Evolutionary conservation across 2,329 filamentous ascomycete genomes (phyloP).

Genomic region (Davidsoniella neocaledoniae): DNA sequence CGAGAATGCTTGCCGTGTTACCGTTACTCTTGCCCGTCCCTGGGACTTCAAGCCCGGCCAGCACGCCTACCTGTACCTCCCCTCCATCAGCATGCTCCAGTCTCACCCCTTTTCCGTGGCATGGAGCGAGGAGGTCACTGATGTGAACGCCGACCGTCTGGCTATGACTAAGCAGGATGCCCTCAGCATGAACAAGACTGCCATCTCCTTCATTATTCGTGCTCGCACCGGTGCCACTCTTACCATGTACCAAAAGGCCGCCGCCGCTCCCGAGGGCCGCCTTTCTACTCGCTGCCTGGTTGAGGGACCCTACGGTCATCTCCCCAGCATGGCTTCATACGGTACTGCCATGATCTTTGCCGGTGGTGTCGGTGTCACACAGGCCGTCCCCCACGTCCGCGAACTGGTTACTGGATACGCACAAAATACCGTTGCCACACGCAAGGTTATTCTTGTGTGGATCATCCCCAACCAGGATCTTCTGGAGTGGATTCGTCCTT

Average conservation of each 20-base stretch:
- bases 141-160: slow-evolving; percentile 34
- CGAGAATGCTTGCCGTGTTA: slow-evolving; percentile 58
- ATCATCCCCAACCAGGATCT: slow-evolving; percentile 65
- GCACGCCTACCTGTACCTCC: slow-evolving; percentile 67
- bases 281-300: slow-evolving; percentile 49
- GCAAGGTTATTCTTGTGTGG: slow-evolving; percentile 61
- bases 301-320: slow-evolving; percentile 63
- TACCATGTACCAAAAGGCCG: slow-evolving; percentile 50
- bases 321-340: slow-evolving; percentile 56
- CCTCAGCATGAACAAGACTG: slow-evolving; percentile 41
- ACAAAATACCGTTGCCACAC: slow-evolving; percentile 52
- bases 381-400: slow-evolving; percentile 59
- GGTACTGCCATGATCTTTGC: slow-evolving; percentile 67
- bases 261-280: slow-evolving; percentile 40
- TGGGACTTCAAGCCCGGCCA: slow-evolving; percentile 62
- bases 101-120: slow-evolving; percentile 68
- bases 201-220: slow-evolving; percentile 56
- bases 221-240: slow-evolving; percentile 59
- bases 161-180: slow-evolving; percentile 44
- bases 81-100: slow-evolving; percentile 52
- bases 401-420: slow-evolving; percentile 53
- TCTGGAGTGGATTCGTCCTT: slow-evolving; percentile 67
- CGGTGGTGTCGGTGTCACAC: slow-evolving; percentile 66
- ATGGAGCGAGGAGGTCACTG: slow-evolving; percentile 53
- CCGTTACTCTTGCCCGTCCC: slow-evolving; percentile 56